phyloP scores from a whole-genome alignment of 345 rosid species.

The Euphorbia peplus region DNA sequence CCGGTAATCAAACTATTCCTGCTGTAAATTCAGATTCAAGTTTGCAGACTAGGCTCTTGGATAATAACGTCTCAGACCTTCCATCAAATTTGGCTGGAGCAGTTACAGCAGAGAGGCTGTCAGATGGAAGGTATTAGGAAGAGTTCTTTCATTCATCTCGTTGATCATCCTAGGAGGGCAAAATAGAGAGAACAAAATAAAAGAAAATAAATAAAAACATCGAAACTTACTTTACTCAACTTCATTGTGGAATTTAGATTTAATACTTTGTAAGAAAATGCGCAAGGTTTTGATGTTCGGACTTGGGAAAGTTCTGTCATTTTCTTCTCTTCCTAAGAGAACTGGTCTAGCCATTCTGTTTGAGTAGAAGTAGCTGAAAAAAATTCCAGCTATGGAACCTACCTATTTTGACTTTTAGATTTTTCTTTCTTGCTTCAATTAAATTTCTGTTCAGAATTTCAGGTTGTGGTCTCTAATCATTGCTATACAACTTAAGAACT shows the following conservation, averaged over 20 bases:
- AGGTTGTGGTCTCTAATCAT: not conserved
- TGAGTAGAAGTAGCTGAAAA: not conserved
- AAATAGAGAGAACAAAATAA: too few relatives aligned
- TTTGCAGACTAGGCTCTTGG: constrained; percentile 79
- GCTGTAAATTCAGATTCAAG: constrained; percentile 57
- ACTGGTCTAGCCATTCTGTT: not conserved
- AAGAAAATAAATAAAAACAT: too few relatives aligned
- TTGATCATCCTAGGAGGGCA: constrained; percentile 8
- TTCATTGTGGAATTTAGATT: not conserved
- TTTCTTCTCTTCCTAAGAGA: not conserved
- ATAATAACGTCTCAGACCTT: constrained; percentile 41
- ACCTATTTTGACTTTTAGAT: too few relatives aligned
- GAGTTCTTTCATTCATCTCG: constrained; percentile 10
- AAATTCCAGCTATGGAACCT: not conserved
- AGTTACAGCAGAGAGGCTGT: constrained; percentile 34
- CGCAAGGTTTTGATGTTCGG: not conserved
- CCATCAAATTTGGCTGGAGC: constrained; percentile 35
- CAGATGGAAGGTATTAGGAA: constrained; percentile 50
- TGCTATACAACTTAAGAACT: not conserved
- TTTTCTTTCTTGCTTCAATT: not conserved
- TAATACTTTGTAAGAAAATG: not conserved
- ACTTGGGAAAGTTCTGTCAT: not conserved
- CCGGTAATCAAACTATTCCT: constrained; percentile 37
- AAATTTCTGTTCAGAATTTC: not conserved
- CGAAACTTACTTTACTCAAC: not conserved